A percentile compares a stretch with the other conserved stretches of the same genome.
These are phyloP conservation scores for Tolypocladium pustulatum DNA, from an alignment of 2,329 filamentous ascomycete genomes.

Conservation along the genomic window DNA sequence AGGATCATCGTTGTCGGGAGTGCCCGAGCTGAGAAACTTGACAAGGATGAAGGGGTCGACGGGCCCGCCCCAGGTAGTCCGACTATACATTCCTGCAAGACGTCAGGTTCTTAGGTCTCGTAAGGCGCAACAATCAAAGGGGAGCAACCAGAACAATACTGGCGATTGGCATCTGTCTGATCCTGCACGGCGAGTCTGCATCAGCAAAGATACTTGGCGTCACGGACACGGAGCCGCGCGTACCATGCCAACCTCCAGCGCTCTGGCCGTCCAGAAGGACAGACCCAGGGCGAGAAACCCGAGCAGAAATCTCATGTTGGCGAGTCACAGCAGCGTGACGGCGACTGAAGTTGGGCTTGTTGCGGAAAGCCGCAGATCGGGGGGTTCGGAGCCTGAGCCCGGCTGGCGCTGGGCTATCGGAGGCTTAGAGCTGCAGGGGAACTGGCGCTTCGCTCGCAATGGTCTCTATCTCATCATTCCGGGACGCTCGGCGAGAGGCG, in stretches of 20 bases:
- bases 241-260: conserved; percentile 50
- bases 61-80: conserved; percentile 75
- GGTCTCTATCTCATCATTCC: not conserved
- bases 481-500: not conserved
- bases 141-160: conserved; percentile 61
- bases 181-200: conserved; percentile 39
- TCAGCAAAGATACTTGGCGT: conserved; percentile 11
- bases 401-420: not conserved
- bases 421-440: not conserved
- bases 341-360: not conserved
- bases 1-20: conserved; percentile 52
- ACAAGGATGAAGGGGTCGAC: conserved; percentile 83
- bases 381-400: not conserved
- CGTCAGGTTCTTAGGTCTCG: conserved; percentile 3
- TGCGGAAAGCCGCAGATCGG: not conserved
- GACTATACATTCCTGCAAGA: conserved; percentile 75
- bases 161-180: conserved; percentile 63
- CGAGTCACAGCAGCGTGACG: not conserved
- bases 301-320: conserved; percentile 44
- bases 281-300: conserved; percentile 41
- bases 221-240: conserved; percentile 7
- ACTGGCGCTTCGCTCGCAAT: not conserved
- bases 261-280: conserved; percentile 42
- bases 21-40: conserved; percentile 57
- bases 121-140: not conserved